Percentiles rank a stretch among this genome's conserved stretches.
phyloP scores from a whole-genome alignment of 2,329 filamentous ascomycete species.

The Thermothelomyces thermophilus region DNA sequence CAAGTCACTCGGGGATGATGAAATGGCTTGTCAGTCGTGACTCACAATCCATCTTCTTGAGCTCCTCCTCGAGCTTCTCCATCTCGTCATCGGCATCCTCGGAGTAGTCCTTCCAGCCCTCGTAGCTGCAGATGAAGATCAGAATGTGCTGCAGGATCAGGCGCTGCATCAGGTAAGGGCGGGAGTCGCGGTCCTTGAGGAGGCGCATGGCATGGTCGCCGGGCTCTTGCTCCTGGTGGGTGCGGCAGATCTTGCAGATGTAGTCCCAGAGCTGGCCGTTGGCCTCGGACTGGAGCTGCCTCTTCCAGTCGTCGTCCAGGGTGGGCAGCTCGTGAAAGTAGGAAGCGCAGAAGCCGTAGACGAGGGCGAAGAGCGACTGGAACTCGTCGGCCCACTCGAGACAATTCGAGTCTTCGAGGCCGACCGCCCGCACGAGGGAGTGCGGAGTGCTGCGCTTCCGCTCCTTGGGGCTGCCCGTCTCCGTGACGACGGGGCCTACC shows the following conservation, averaged over 20 bases:
- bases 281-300: slow-evolving; percentile 13
- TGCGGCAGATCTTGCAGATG: slow-evolving; percentile 31
- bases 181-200: slow-evolving; percentile 27
- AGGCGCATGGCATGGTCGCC: slow-evolving; percentile 30
- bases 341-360: slow-evolving; percentile 26
- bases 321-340: slow-evolving; percentile 11
- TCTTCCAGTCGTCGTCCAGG: slow-evolving; percentile 18
- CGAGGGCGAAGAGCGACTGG: slow-evolving; percentile 12
- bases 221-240: slow-evolving; percentile 22
- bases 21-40: too few relatives aligned
- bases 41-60: slow-evolving; percentile 25
- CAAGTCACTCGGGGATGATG: too few relatives aligned
- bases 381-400: slow-evolving; percentile 11
- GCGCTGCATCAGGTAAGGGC: slow-evolving; percentile 34
- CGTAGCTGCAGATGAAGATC: slow-evolving; percentile 29
- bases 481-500: background rate
- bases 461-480: slow-evolving; percentile 10
- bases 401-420: background rate
- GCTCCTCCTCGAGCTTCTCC: background rate
- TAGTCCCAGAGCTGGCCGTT: slow-evolving; percentile 31
- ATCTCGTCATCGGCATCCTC: slow-evolving; percentile 22
- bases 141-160: slow-evolving; percentile 34
- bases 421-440: background rate
- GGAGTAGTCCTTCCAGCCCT: slow-evolving; percentile 31
- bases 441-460: background rate